Evolutionary conservation across 1,139 yeast species (phyloP), one percentile per base, ranked within the genome.

Genomic region (Taiozyma sp.): DNA sequence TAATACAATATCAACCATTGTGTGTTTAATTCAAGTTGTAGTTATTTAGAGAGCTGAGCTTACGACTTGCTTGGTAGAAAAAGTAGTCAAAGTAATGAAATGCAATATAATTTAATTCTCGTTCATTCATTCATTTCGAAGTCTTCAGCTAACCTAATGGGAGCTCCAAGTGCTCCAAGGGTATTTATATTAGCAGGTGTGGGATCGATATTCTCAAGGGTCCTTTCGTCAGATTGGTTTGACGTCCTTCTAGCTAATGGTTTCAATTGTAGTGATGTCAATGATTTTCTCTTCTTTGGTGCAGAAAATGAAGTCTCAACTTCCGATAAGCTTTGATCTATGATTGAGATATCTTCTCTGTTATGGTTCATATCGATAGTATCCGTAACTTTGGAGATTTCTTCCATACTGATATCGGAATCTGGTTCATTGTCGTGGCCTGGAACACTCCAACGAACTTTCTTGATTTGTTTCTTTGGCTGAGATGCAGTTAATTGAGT

Each of bases 381-480:
- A 46, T 57, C 49, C 1, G 62, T 60, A 13, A 48, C 51, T 45
- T 54, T 55, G 22, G 61, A 57, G 40, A 58, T 45, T 44, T 69
- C 72, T 38, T 69, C 66, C 65, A 71, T 66, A 36, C 68, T 66
- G 6, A 63, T 54, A 53, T 73, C 75, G 0, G 64, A 38, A 12
- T 49, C 58, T 28, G 27, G 41, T 54, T 50, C 49, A 30, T 48
- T 24, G 6, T 50, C 48, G 14, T 47, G 30, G 14, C 27, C 64
- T 8, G 72, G 71, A 2, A 69, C 68, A 54, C 71, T 74, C 72
- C 77, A 72, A 48, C 75, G 70, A 0, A 73, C 76, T 48, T 68
- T 70, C 50, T 70, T 73, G 4, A 51, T 41, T 1, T 56, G 49
- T 49, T 55, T 12, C 24, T 52, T 60, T 8, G 41, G 14, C 4